These are phyloP conservation scores for Colletotrichum noveboracense DNA, from an alignment of 2,329 filamentous ascomycete genomes.

Conservation along the genomic window DNA sequence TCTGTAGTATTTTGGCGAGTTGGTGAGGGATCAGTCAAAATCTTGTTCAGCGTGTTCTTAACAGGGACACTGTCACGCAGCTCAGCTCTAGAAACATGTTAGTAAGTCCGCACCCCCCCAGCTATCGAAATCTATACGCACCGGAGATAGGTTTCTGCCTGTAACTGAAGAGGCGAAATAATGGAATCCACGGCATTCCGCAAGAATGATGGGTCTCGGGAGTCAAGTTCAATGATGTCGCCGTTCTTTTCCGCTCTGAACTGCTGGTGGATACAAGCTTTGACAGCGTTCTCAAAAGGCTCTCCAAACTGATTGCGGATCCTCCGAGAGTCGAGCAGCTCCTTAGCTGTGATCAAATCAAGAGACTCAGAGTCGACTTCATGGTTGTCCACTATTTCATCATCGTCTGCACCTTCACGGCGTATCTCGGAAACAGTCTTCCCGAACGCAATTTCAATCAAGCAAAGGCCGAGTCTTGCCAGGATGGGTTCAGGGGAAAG, in stretches of 20 bases:
- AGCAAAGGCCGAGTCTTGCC: neutral
- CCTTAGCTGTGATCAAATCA: neutral
- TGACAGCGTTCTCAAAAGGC: neutral
- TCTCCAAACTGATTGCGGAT: neutral
- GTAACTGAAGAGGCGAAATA: neutral
- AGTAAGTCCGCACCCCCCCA: rapidly evolving
- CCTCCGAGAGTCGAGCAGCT: neutral
- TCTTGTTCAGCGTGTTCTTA: too few relatives aligned
- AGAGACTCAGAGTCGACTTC: neutral
- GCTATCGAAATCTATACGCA: neutral
- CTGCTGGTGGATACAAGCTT: neutral
- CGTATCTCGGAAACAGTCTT: neutral
- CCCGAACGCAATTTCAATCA: neutral
- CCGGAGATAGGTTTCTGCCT: neutral
- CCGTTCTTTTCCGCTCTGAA: neutral
- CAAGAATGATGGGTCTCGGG: neutral
- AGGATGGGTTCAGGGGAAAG: neutral
- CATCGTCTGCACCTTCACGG: neutral
- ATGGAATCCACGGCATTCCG: neutral
- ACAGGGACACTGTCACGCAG: too few relatives aligned
- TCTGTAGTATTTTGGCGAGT: too few relatives aligned
- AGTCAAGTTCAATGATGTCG: neutral
- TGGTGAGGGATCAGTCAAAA: too few relatives aligned
- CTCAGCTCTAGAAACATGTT: too few relatives aligned
- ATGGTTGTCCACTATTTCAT: neutral